Percentiles rank a stretch among this genome's conserved stretches.
Conservation (phyloP, 2,329 filamentous ascomycete genomes). For the Fusarium metavorans region DNA sequence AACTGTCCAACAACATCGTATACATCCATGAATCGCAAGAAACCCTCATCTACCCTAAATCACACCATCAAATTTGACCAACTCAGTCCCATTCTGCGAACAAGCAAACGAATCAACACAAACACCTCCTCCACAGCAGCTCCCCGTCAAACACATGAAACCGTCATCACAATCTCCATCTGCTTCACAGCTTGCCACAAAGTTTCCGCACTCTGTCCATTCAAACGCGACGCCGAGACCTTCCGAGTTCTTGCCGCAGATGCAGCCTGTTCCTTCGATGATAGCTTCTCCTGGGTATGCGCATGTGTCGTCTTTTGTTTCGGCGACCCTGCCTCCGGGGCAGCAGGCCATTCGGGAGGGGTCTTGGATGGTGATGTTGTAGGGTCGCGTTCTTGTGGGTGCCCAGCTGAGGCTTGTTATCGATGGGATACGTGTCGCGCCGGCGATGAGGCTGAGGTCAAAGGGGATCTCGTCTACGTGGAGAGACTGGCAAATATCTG, state of each 20-base stretch:
- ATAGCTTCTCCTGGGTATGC: conserved; percentile 49
- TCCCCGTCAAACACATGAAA: conserved; percentile 50
- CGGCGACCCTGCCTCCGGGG: conserved; percentile 41
- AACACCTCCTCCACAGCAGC: conserved; percentile 51
- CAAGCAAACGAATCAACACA: conserved; percentile 54
- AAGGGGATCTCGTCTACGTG: conserved; percentile 48
- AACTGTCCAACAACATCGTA: background rate
- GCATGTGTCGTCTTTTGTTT: conserved; percentile 36
- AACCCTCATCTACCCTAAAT: conserved; percentile 34
- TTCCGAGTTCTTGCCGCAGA: conserved; percentile 49
- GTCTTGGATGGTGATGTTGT: conserved; percentile 52
- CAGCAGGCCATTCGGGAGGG: conserved; percentile 51
- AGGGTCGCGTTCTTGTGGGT: conserved; percentile 39
- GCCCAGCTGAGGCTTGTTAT: conserved; percentile 48
- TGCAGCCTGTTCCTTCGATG: conserved; percentile 47
- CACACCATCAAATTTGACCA: conserved; percentile 40
- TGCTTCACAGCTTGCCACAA: conserved; percentile 44
- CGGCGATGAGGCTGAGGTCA: conserved; percentile 49
- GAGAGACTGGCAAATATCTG: conserved; percentile 51
- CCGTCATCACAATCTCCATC: conserved; percentile 40
- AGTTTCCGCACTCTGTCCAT: conserved; percentile 51
- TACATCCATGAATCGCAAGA: background rate
- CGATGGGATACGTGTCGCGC: conserved; percentile 43
- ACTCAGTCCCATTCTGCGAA: conserved; percentile 48
- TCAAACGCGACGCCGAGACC: conserved; percentile 48